These are phyloP conservation scores for Dunaliella primolecta DNA, from an alignment of 139 green algal species.

Conservation along the genomic window DNA sequence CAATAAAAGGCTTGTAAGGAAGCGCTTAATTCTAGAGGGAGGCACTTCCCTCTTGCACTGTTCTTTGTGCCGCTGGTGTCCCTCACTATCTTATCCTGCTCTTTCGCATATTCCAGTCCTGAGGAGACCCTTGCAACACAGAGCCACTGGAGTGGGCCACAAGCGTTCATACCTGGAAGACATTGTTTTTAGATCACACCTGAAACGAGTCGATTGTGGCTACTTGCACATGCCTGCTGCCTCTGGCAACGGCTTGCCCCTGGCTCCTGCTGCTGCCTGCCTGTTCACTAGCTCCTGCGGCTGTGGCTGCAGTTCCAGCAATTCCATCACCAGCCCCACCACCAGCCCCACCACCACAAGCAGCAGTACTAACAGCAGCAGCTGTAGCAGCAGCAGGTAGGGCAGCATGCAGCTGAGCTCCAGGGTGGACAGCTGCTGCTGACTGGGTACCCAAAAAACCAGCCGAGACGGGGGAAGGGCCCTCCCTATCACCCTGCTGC, in stretches of 20 bases:
- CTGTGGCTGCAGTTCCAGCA: background rate
- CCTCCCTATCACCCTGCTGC: background rate
- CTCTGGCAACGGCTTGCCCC: background rate
- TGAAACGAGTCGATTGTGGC: slow-evolving; percentile 88
- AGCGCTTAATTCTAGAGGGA: too few species aligned
- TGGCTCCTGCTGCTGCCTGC: background rate
- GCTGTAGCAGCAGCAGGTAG: background rate
- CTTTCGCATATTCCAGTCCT: too few species aligned
- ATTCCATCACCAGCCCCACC: background rate
- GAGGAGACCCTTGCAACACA: too few species aligned
- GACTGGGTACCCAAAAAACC: background rate
- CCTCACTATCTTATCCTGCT: too few species aligned
- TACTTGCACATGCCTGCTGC: slow-evolving; percentile 40
- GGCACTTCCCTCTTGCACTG: too few species aligned
- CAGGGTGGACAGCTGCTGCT: background rate
- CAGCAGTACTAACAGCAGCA: background rate
- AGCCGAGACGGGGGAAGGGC: background rate
- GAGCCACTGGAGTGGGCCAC: too few species aligned
- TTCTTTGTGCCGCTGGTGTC: too few species aligned
- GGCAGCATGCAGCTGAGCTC: background rate
- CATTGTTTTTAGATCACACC: too few species aligned
- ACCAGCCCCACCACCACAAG: background rate
- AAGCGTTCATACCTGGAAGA: too few species aligned
- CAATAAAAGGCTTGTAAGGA: too few species aligned
- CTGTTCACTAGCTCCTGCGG: background rate